Conservation (phyloP, 2,329 filamentous ascomycete genomes). For the Magnaporthiopsis incrustans region DNA sequence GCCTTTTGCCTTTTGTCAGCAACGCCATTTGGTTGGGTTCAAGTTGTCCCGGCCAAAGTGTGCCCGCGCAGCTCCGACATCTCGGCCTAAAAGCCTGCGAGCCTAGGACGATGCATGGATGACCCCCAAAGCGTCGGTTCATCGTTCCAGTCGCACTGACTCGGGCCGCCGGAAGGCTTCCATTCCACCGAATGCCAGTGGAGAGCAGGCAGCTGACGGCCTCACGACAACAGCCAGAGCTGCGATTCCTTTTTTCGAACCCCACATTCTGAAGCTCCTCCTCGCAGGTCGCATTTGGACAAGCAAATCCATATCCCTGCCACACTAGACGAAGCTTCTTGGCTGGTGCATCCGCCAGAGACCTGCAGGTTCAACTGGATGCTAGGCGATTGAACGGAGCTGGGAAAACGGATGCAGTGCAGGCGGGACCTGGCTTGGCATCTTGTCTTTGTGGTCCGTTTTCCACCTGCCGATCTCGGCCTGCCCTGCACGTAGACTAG, state of each 20-base stretch:
- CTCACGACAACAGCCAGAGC: neutral
- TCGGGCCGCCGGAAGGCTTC: neutral
- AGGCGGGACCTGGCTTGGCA: neutral
- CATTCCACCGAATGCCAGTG: neutral
- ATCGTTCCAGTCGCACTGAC: neutral
- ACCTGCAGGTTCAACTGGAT: neutral
- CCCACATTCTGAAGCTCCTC: neutral
- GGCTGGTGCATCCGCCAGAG: slow-evolving; percentile 1
- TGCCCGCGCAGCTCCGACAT: neutral
- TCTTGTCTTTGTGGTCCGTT: neutral
- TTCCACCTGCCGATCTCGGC: neutral
- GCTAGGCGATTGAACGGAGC: neutral
- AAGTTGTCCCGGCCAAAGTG: neutral
- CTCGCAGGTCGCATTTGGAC: neutral
- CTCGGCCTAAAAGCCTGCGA: neutral
- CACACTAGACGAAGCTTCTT: neutral
- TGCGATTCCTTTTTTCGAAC: neutral
- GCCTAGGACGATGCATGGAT: neutral
- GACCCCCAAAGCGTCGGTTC: neutral
- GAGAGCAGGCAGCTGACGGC: too few species aligned
- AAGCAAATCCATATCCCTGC: neutral
- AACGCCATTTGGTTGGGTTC: neutral
- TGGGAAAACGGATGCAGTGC: slow-evolving; percentile 4
- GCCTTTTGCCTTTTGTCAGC: neutral
- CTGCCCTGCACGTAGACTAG: too few species aligned